Conservation (phyloP, 2,329 filamentous ascomycete species). For the Xylariaceae sp. region DNA sequence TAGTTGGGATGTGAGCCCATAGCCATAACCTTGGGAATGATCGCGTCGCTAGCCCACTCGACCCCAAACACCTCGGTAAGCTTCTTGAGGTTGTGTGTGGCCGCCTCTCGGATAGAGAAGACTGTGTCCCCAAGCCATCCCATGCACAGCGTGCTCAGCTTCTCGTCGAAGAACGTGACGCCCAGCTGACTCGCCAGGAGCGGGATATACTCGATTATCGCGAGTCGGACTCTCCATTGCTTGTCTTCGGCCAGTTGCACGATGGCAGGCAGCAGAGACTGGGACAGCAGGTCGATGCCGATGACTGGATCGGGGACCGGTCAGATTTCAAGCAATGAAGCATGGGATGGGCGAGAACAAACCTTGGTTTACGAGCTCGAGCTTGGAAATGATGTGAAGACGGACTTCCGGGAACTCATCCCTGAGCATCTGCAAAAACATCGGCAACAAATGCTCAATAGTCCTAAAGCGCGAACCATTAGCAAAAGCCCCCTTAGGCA, state of each 20-base stretch:
- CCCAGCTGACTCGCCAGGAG: slow-evolving; percentile 92
- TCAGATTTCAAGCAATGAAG: slow-evolving; percentile 4
- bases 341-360: slow-evolving; percentile 25
- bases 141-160: slow-evolving; percentile 94
- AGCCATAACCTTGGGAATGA: slow-evolving; percentile 96
- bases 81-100: slow-evolving; percentile 96
- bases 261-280: slow-evolving; percentile 93
- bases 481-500: slow-evolving; percentile 15
- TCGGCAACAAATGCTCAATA: slow-evolving; percentile 91
- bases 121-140: slow-evolving; percentile 97
- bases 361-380: slow-evolving; percentile 97
- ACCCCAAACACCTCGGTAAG: slow-evolving; percentile 97
- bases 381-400: slow-evolving; percentile 98
- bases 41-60: slow-evolving; percentile 93
- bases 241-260: slow-evolving; percentile 98
- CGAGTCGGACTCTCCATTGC: slow-evolving; percentile 95
- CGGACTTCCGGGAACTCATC: slow-evolving; percentile 98
- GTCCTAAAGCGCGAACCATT: slow-evolving; percentile 53
- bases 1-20: slow-evolving; percentile 99
- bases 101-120: slow-evolving; percentile 96
- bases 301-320: slow-evolving; percentile 60
- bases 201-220: slow-evolving; percentile 99
- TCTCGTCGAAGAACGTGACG: slow-evolving; percentile 97
- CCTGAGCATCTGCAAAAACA: slow-evolving; percentile 99
- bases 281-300: slow-evolving; percentile 92